A percentile compares a stretch with the other conserved stretches of the same genome.
Conservation (phyloP, 805 yeast species). For the Kurtzmaniella fragi region DNA sequence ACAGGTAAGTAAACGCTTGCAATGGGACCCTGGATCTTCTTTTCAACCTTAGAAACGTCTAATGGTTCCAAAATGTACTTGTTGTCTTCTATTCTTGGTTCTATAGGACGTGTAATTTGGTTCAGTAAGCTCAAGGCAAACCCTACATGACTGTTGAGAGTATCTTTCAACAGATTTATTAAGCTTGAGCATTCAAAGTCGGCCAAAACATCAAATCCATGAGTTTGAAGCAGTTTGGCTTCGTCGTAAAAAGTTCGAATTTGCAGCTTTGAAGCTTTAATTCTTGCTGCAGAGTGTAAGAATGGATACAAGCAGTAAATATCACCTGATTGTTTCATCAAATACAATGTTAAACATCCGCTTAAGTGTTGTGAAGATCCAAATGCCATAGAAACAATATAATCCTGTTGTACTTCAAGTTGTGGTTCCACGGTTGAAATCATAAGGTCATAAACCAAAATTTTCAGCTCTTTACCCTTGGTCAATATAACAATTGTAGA, state of each 20-base stretch:
- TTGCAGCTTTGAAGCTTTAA: conserved; percentile 13
- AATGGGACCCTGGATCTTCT: too few relatives aligned
- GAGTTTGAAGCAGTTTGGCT: conserved; percentile 1
- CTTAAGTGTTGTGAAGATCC: conserved; percentile 19
- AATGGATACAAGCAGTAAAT: conserved; percentile 27
- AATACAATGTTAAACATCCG: conserved; percentile 27
- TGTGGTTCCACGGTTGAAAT: conserved; percentile 15
- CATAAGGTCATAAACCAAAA: conserved; percentile 13
- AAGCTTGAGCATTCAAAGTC: conserved; percentile 3
- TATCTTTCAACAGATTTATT: conserved; percentile 10
- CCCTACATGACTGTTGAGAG: conserved; percentile 14
- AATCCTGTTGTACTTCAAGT: conserved; percentile 13
- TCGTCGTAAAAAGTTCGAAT: conserved; percentile 13
- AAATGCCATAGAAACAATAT: conserved; percentile 21
- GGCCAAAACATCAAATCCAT: conserved; percentile 1
- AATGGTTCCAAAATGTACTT: too few relatives aligned
- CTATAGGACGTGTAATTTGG: conserved; percentile 8
- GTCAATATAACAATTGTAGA: conserved; percentile 20
- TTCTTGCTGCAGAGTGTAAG: conserved; percentile 8
- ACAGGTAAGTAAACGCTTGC: too few relatives aligned
- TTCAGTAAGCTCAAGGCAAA: conserved; percentile 9
- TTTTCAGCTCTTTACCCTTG: conserved; percentile 8
- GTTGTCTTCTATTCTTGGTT: conserved; percentile 10
- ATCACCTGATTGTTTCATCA: conserved; percentile 14
- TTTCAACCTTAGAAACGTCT: too few relatives aligned